Percentiles rank a stretch among this genome's conserved stretches.
Conservation (phyloP, 2,329 filamentous ascomycete species). For the Raffaelea ambrosiae region DNA sequence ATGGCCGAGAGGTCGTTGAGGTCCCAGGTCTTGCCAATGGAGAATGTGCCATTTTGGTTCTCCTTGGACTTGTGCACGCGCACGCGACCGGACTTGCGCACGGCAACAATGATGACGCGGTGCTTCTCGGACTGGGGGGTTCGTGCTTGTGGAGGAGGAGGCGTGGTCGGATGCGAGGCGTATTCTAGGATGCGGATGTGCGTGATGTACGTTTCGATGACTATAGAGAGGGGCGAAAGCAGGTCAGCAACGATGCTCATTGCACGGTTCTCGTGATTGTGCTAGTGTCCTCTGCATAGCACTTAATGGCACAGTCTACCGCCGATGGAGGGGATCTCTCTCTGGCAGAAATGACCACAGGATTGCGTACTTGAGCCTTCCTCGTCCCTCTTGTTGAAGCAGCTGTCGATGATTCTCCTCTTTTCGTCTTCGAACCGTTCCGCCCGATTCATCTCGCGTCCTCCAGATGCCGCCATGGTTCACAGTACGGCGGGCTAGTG, state of each 20-base stretch:
- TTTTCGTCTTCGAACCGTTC: constrained; percentile 97
- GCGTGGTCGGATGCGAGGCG: constrained; percentile 69
- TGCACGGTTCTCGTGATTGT: too few species aligned
- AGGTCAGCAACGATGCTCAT: constrained; percentile 3
- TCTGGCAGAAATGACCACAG: constrained; percentile 1
- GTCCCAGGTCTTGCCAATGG: constrained; percentile 97
- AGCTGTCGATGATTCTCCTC: constrained; percentile 85
- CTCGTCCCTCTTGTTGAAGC: constrained; percentile 81
- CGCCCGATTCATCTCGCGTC: constrained; percentile 42
- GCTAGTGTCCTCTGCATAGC: too few species aligned
- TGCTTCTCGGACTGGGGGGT: constrained; percentile 70
- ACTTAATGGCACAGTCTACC: too few species aligned
- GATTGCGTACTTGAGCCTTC: constrained; percentile 67
- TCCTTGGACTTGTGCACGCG: constrained; percentile 96
- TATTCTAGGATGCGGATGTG: constrained; percentile 90
- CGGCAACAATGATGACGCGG: constrained; percentile 85
- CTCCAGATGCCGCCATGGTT: constrained; percentile 22
- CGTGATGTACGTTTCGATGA: constrained; percentile 92
- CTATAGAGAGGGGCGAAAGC: constrained; percentile 28
- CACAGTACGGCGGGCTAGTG: neutral
- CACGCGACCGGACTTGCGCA: constrained; percentile 84
- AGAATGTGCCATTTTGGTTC: constrained; percentile 88
- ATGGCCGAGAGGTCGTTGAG: constrained; percentile 81
- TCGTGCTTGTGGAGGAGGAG: constrained; percentile 71
- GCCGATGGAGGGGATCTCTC: too few species aligned